Evolutionary conservation across 768 basidiomycete species (phyloP), one percentile per base, ranked within the genome.

Genomic region (Scleroderma bovista): DNA sequence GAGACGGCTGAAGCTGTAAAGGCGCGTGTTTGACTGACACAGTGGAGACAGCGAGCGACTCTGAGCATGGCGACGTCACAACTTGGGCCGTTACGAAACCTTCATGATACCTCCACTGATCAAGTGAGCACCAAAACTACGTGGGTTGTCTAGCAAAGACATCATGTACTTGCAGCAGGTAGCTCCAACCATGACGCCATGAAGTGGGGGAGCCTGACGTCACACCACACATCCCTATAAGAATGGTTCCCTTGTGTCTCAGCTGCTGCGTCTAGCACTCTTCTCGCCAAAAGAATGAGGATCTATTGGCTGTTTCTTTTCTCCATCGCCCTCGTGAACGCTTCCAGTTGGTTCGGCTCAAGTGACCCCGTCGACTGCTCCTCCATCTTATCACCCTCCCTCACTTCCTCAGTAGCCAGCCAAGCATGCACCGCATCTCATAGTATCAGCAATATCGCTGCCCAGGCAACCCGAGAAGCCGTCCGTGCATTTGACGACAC

Each of bases 401-500:
- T 80, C 33, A 69, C 70, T 41, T 75, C 72, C 57, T 69, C 60
- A 1, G 56, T 65, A 4, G 42, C 72, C 16, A 43, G 19, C 20
- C 41, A 43, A 1, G 58, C 65, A 1, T 58, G 69, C 29, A 70
- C 74, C 45, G 68, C 73, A 4, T 69, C 71, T 15, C 63, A 70
- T 55, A 72, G 69, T 36, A 58, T 69, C 15, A 70, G 73, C 9
- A 76, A 68, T 44, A 47, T 74, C 2, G 72, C 69, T 13, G 71
- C 79, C 0, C 76, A 80, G 51, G 80, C 83, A 3, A 79, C 83
- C 1, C 68, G 75, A 15, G 74, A 76, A 2, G 78, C 72, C 10
- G 66, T 64, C 8, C 69, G 72, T 20, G 70, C 69, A 23, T 63
- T 91, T 19, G 86, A 93, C 53, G 80, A 87, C 51, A 66, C 82